Evolutionary conservation across 257 asterid genomes (phyloP).

Genomic region (Cruciata laevipes): DNA sequence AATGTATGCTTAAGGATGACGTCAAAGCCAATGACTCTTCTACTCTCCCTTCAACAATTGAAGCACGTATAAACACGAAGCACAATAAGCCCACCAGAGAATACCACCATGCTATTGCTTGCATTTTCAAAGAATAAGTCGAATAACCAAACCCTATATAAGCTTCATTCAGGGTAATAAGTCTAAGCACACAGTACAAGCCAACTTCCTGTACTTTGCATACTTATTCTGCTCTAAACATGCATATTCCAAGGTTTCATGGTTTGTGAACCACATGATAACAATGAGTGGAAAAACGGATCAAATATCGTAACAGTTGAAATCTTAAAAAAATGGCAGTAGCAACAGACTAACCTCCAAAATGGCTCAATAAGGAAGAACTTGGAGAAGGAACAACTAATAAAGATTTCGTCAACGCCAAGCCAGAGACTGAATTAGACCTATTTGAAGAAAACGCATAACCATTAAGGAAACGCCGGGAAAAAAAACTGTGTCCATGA

Average conservation of each 20-base stretch:
- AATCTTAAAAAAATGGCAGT: background rate
- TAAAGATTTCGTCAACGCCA: constrained; percentile 20
- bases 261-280: background rate
- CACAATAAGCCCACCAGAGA: background rate
- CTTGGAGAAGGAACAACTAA: constrained; percentile 16
- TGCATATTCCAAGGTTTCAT: background rate
- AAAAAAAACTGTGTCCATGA: constrained; percentile 12
- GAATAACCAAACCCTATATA: background rate
- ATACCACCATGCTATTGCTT: background rate
- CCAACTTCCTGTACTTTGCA: background rate
- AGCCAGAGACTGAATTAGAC: constrained; percentile 5
- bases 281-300: background rate
- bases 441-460: constrained; percentile 25
- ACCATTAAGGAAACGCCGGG: constrained; percentile 24
- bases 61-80: background rate
- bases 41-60: background rate
- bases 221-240: background rate
- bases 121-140: background rate
- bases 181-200: background rate
- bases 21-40: constrained; percentile 5
- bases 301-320: background rate
- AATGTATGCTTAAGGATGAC: background rate
- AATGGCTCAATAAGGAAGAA: constrained; percentile 26
- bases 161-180: background rate
- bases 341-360: constrained; percentile 35